Evolutionary conservation across 257 asterid genomes (phyloP).

Genomic region (Salvia miltiorrhiza): DNA sequence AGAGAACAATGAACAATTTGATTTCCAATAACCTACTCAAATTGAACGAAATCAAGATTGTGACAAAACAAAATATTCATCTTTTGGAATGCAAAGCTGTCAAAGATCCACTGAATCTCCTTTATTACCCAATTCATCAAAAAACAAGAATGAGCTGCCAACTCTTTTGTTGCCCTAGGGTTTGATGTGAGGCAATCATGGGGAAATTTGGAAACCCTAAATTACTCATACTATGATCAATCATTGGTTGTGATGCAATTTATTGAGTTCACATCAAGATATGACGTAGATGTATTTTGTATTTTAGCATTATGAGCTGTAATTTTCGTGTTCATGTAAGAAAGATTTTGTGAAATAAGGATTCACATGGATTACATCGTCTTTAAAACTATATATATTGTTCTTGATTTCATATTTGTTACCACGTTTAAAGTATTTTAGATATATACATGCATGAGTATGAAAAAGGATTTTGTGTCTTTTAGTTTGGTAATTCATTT

Average conservation of each 20-base stretch:
- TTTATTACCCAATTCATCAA: constrained; percentile 21
- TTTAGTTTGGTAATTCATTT: background rate
- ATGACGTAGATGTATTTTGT: background rate
- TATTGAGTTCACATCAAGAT: background rate
- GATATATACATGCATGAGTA: background rate
- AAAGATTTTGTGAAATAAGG: background rate
- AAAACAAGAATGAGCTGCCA: constrained; percentile 25
- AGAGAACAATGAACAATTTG: background rate
- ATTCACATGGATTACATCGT: constrained; percentile 8
- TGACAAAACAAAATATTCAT: constrained; percentile 28
- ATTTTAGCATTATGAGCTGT: background rate
- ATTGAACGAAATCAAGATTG: constrained; percentile 20
- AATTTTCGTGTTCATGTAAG: background rate
- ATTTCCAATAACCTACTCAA: background rate
- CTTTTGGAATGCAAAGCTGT: constrained; percentile 29
- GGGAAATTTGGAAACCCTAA: constrained; percentile 10
- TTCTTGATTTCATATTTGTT: background rate
- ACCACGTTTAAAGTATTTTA: background rate
- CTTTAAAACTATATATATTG: background rate
- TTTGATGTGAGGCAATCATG: constrained; percentile 10
- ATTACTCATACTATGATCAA: constrained; percentile 16
- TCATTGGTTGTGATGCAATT: constrained; percentile 16
- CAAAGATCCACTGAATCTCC: constrained; percentile 32
- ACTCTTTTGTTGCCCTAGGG: constrained; percentile 8
- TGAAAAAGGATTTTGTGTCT: background rate